These are phyloP conservation scores for Laguncularia racemosa DNA, from an alignment of 345 rosid species.

Conservation along the genomic window DNA sequence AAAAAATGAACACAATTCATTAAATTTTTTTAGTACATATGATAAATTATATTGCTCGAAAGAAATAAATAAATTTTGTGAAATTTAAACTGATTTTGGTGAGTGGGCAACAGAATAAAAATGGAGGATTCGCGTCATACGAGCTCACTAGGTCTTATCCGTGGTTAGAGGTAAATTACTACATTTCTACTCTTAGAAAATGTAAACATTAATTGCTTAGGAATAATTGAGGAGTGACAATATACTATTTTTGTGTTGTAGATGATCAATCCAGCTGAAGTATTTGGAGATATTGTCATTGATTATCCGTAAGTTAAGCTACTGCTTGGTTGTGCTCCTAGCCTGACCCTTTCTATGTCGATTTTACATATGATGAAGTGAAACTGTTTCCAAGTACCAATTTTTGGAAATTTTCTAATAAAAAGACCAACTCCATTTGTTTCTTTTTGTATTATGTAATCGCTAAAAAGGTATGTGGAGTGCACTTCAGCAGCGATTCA, in stretches of 20 bases:
- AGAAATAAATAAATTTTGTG: neutral
- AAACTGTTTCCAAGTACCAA: too few species aligned
- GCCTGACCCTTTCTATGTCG: too few species aligned
- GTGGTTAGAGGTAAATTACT: conserved; percentile 48
- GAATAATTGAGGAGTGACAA: neutral
- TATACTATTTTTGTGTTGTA: conserved; percentile 7
- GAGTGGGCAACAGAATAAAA: conserved; percentile 29
- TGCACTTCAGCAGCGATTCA: conserved; percentile 79
- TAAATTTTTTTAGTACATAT: too few species aligned
- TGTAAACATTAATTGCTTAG: neutral
- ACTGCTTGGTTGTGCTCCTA: too few species aligned
- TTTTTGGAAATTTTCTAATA: too few species aligned
- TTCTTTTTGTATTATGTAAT: neutral
- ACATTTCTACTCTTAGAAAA: neutral
- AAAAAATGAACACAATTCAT: too few species aligned
- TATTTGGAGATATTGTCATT: conserved; percentile 58
- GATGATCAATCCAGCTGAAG: conserved; percentile 65
- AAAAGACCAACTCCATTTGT: too few species aligned
- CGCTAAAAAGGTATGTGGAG: conserved; percentile 47
- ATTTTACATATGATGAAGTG: too few species aligned
- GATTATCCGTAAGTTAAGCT: conserved; percentile 51
- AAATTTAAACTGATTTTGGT: neutral
- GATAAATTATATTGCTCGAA: too few species aligned
- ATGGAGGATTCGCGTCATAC: conserved; percentile 74
- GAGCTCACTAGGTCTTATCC: conserved; percentile 71